Base-by-base conservation (phyloP, 2,329 filamentous ascomycete species). In the Colletotrichum echinochloae region DNA sequence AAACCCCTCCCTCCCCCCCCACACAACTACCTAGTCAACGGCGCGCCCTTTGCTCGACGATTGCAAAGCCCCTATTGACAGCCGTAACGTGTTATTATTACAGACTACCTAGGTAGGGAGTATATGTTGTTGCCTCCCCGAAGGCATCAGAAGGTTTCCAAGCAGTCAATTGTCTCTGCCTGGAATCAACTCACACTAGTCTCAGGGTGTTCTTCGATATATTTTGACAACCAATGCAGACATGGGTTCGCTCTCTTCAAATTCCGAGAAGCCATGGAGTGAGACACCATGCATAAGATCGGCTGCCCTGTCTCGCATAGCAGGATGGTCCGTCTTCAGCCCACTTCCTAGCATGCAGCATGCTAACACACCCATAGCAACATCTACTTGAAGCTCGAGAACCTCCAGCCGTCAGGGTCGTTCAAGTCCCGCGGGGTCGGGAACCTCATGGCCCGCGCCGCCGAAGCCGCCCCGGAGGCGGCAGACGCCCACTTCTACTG, bases 341-440 rank as follows among this genome's bases (percentile, higher is more conserved):
- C 12, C 28, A 65, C 76, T 66, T 75, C 75, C 48, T 44, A 63
- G 5, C 30, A 30, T n/a, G 26, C 59, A 23, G 56, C 35, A 39
- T 55, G 61, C 72, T 68, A 64, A 69, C 30, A 48, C 12, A 11
- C 18, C 33, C 46, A n/a, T 71, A 87, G 92, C 83, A 91, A 92
- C 82, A 89, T 97, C 79, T 93, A 92, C 80, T 89, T 97, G 76
- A 97, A 97, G 80, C 88, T 96, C 72, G 94, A 97, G 76, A 93
- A 92, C 78, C 88, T 94, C 65, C 94, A 97, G 77, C 94, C 94
- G 5, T 92, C 91, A 28, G 92, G 92, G 73, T 95, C 92, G 48
- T 97, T 97, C 89, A 96, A 97, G 80, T 95, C 92, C 56, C 87
- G 89, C 74, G 93, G 92, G 37, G 89, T 95, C 72, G 92, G 93